phyloP scores from a whole-genome alignment of 164 flowering plant genomes.

The Malania oleifera region DNA sequence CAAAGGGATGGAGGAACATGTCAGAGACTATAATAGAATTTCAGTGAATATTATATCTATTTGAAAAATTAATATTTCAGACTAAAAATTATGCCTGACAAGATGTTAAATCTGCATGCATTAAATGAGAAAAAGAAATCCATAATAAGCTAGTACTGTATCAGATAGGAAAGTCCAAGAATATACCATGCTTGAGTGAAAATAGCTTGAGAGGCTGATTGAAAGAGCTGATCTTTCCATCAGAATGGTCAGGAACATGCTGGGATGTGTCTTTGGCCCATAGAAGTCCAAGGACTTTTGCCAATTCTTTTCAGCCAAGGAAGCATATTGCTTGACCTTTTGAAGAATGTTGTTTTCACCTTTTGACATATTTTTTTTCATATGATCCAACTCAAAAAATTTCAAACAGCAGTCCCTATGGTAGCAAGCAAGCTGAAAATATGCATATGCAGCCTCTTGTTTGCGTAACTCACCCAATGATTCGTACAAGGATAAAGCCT shows the following conservation, averaged over 20 bases:
- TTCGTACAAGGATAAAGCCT: conserved; percentile 79
- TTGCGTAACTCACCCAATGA: conserved; percentile 74
- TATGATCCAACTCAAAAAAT: conserved; percentile 40
- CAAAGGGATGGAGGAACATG: no score
- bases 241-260: conserved; percentile 72
- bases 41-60: no score
- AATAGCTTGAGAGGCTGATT: conserved; percentile 40
- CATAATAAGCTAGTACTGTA: not conserved
- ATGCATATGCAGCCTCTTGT: conserved; percentile 94
- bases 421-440: conserved; percentile 86
- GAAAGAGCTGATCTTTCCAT: conserved; percentile 67
- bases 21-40: no score
- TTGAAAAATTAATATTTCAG: no score
- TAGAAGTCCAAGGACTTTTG: conserved; percentile 78
- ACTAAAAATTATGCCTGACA: no score
- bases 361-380: conserved; percentile 31
- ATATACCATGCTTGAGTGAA: conserved; percentile 59
- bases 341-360: conserved; percentile 43
- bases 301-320: conserved; percentile 95
- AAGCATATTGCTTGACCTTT: conserved; percentile 70
- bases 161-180: conserved; percentile 10
- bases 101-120: not conserved
- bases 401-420: conserved; percentile 80
- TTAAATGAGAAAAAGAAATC: not conserved
- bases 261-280: conserved; percentile 66